These are phyloP conservation scores for Daucus carota DNA, from an alignment of 129 eudicot species.

Conservation along the genomic window DH1_v3.0 NC_030388.2:28375001-28375500, in stretches of 20 bases:
- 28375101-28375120: too few species aligned
- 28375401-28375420: background rate
- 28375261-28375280: background rate
- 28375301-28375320: background rate
- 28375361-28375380: background rate
- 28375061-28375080: too few species aligned
- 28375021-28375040: too few species aligned
- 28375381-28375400: background rate
- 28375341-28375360: background rate
- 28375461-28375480: constrained; percentile 7
- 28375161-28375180: background rate
- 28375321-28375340: background rate
- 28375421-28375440: background rate
- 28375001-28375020: too few species aligned
- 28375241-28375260: background rate
- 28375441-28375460: background rate
- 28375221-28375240: background rate
- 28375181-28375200: background rate
- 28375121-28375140: background rate
- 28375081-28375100: too few species aligned
- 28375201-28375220: background rate
- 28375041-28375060: too few species aligned
- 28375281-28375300: background rate
- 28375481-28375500: constrained; percentile 4
- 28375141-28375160: background rate